phyloP scores from a whole-genome alignment of 371 early-diverging fungal species.

The Apophysomyces ossiformis region DNA sequence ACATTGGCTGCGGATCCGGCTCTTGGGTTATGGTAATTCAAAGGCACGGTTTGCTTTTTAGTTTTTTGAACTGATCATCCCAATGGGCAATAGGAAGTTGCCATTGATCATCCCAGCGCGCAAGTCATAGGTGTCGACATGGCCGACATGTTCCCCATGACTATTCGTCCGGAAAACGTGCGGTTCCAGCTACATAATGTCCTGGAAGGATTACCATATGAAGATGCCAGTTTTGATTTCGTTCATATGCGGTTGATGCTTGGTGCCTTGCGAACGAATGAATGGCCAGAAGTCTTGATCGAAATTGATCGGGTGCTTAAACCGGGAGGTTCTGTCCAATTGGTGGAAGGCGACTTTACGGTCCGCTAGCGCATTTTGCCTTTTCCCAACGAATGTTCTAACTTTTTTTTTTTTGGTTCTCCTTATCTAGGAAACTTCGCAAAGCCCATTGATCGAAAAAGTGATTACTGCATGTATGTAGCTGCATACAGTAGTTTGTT shows the following conservation, averaged over 20 bases:
- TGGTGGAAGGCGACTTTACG: conserved; percentile 54
- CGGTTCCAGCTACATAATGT: conserved; percentile 43
- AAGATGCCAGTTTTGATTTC: conserved; percentile 50
- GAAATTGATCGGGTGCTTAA: conserved; percentile 54
- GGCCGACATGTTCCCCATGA: conserved; percentile 48
- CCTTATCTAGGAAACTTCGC: conserved; percentile 2
- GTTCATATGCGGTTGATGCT: conserved; percentile 53
- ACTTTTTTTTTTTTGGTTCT: no score
- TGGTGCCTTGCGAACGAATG: conserved; percentile 32
- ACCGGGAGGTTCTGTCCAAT: conserved; percentile 48
- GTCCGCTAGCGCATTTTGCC: conserved; percentile 15
- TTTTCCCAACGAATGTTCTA: not conserved
- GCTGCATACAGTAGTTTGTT: not conserved
- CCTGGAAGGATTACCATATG: conserved; percentile 46
- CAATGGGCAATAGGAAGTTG: conserved; percentile 51
- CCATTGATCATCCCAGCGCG: conserved; percentile 57
- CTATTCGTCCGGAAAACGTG: conserved; percentile 53
- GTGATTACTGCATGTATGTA: conserved; percentile 25
- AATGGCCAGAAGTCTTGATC: conserved; percentile 39
- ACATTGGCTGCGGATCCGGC: conserved; percentile 33
- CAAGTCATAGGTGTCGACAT: conserved; percentile 62
- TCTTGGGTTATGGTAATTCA: conserved; percentile 33
- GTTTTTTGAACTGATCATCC: conserved; percentile 10
- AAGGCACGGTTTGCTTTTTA: not conserved
- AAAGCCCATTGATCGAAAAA: conserved; percentile 7